Evolutionary conservation across 306 rosid genomes (phyloP).

Genomic region (Rosa rugosa): DNA sequence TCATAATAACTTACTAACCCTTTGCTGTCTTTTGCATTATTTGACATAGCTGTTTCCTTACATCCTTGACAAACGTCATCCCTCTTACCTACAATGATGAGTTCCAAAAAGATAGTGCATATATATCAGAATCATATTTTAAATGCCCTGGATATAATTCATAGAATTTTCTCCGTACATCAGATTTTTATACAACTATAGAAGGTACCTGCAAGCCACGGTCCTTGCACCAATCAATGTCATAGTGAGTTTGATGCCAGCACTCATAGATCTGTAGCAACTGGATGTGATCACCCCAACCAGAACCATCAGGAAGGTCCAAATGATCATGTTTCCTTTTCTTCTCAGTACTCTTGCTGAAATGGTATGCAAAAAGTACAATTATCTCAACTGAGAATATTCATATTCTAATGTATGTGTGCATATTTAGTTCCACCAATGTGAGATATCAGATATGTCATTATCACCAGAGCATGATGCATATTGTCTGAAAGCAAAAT

Average conservation of each 20-base stretch:
- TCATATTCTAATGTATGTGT: neutral
- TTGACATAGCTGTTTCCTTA: slow-evolving; percentile 80
- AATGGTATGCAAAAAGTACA: slow-evolving; percentile 18
- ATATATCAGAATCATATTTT: slow-evolving; percentile 2
- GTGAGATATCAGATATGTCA: neutral
- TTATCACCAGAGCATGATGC: neutral
- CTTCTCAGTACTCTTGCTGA: slow-evolving; percentile 69
- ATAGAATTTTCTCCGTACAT: neutral
- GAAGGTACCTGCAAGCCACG: slow-evolving; percentile 70
- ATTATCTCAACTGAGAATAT: neutral
- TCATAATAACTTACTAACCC: slow-evolving; percentile 55
- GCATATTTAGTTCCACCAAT: neutral
- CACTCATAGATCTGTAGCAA: slow-evolving; percentile 79
- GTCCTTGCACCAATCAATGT: slow-evolving; percentile 87
- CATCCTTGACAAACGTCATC: slow-evolving; percentile 88
- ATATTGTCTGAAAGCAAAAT: neutral
- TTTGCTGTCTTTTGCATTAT: slow-evolving; percentile 84
- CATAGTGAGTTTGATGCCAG: slow-evolving; percentile 71
- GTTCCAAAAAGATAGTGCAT: slow-evolving; percentile 21
- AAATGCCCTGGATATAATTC: neutral
- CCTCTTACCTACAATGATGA: slow-evolving; percentile 77
- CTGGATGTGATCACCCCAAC: slow-evolving; percentile 94
- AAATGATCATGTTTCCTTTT: slow-evolving; percentile 64
- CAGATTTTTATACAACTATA: slow-evolving; percentile 12
- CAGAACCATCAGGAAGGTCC: slow-evolving; percentile 91